Percentiles rank a stretch among this genome's conserved stretches.
Conservation (phyloP, 306 rosid species). For the Vicia villosa region DNA sequence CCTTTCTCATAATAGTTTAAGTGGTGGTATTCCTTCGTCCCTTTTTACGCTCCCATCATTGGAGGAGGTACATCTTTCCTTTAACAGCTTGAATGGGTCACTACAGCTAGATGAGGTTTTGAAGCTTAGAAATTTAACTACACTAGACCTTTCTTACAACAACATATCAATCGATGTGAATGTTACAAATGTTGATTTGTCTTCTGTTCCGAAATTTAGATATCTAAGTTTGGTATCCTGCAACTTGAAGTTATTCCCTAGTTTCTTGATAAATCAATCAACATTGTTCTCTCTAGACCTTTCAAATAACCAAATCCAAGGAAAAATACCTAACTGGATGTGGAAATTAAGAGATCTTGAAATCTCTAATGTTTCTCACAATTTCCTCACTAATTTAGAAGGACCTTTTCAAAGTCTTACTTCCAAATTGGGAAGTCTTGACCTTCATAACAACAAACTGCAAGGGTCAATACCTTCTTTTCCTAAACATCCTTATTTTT, state of each 20-base stretch:
- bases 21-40: background rate
- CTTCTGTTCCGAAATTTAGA: background rate
- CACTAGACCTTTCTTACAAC: too few relatives aligned
- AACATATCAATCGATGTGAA: too few relatives aligned
- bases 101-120: too few relatives aligned
- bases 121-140: too few relatives aligned
- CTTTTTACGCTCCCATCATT: conserved; percentile 15
- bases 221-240: conserved; percentile 40
- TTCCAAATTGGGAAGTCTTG: background rate
- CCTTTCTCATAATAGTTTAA: conserved; percentile 13
- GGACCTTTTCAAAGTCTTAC: background rate
- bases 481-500: too few relatives aligned
- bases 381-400: conserved; percentile 32
- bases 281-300: background rate
- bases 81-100: conserved; percentile 50
- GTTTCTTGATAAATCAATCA: conserved; percentile 40
- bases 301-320: conserved; percentile 44
- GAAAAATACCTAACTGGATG: conserved; percentile 54
- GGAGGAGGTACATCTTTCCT: conserved; percentile 41
- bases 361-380: conserved; percentile 52
- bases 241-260: conserved; percentile 37
- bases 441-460: conserved; percentile 52
- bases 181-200: too few relatives aligned
- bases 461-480: too few relatives aligned
- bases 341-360: background rate